phyloP scores from a whole-genome alignment of 2,329 filamentous ascomycete species.

The Microdochium trichocladiopsis region DNA sequence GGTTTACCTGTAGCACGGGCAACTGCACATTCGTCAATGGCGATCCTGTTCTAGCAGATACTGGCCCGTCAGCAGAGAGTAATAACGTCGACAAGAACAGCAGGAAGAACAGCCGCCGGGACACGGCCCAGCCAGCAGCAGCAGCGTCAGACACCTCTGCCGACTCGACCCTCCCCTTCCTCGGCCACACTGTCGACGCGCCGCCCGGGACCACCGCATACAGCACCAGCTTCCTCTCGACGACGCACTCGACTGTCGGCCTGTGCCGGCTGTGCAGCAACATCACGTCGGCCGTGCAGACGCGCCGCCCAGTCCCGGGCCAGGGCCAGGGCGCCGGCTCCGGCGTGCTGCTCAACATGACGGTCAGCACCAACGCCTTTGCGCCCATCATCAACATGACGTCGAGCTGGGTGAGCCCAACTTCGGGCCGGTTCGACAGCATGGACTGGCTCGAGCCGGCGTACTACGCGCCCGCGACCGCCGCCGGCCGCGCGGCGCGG shows the following conservation, averaged over 20 bases:
- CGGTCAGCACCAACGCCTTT: not conserved
- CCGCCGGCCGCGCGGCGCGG: not conserved
- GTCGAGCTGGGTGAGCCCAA: not conserved
- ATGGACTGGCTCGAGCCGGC: not conserved
- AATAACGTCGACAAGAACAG: not conserved
- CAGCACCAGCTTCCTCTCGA: not conserved
- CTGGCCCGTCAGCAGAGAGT: not conserved
- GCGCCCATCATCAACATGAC: not conserved
- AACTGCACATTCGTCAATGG: slow-evolving; percentile 2
- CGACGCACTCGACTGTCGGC: not conserved
- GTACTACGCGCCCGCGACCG: not conserved
- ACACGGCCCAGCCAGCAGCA: too few relatives aligned
- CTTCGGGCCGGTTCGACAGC: not conserved
- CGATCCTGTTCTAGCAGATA: not conserved
- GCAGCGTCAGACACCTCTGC: not conserved
- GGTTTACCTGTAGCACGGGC: not conserved
- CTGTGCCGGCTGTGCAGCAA: not conserved
- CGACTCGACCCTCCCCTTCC: not conserved
- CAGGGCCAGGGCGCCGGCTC: not conserved
- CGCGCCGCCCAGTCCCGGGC: not conserved
- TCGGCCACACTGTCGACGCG: not conserved
- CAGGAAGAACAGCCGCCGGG: not conserved
- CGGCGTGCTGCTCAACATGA: slow-evolving; percentile 1
- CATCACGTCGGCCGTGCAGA: not conserved
- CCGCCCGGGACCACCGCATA: not conserved